Conservation (phyloP, 108 stramenopile species). For the Discostella pseudostelligera region DNA sequence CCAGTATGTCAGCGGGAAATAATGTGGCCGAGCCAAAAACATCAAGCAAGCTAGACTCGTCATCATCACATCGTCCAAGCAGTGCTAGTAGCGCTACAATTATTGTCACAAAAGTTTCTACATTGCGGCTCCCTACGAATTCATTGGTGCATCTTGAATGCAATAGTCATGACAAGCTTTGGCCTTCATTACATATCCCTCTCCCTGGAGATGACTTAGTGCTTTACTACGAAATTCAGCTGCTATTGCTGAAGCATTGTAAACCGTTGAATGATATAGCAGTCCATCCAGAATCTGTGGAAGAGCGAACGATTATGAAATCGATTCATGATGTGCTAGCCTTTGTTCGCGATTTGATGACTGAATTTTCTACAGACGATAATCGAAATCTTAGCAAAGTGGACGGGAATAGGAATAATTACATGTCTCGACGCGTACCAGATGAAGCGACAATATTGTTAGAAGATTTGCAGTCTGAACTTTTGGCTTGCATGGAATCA, state of each 20-base stretch:
- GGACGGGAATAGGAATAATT: slow-evolving; percentile 5
- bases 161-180: not conserved
- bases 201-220: slow-evolving; percentile 41
- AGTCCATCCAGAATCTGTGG: slow-evolving; percentile 20
- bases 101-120: slow-evolving; percentile 31
- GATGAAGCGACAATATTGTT: slow-evolving; percentile 10
- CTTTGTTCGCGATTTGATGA: slow-evolving; percentile 14
- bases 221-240: slow-evolving; percentile 63
- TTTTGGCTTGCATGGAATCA: slow-evolving; percentile 11
- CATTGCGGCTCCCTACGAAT: slow-evolving; percentile 15
- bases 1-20: slow-evolving; percentile 5
- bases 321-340: slow-evolving; percentile 14
- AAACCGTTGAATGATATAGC: not conserved
- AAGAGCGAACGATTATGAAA: slow-evolving; percentile 18
- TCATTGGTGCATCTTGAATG: not conserved
- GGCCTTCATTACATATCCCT: slow-evolving; percentile 19
- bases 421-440: slow-evolving; percentile 10
- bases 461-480: slow-evolving; percentile 12
- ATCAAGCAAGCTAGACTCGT: not conserved
- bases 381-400: not conserved
- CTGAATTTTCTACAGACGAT: not conserved
- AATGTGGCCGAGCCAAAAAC: not conserved
- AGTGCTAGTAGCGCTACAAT: slow-evolving; percentile 11
- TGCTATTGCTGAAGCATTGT: slow-evolving; percentile 45
- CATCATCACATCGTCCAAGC: not conserved